phyloP scores from a whole-genome alignment of 1,139 yeast species.

The Hemisphaericaspora lyxosophila region DNA sequence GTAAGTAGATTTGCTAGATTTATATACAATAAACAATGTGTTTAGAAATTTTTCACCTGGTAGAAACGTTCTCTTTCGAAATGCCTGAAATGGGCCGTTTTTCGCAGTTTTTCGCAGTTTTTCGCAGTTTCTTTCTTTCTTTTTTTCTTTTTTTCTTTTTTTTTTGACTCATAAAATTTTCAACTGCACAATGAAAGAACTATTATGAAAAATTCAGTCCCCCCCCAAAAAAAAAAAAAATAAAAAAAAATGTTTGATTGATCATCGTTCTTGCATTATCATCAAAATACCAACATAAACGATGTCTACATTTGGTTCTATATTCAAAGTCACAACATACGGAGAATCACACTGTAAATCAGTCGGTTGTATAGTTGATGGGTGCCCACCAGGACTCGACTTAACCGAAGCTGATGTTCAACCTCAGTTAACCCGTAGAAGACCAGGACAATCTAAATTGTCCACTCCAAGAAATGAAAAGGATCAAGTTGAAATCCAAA shows the following conservation, averaged over 20 bases:
- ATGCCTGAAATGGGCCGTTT: not conserved
- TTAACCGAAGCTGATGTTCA: slow-evolving; percentile 86
- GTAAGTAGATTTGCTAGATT: not conserved
- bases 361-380: slow-evolving; percentile 98
- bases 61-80: too few species aligned
- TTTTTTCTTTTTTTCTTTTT: too few species aligned
- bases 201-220: not conserved
- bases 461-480: slow-evolving; percentile 96
- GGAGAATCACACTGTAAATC: slow-evolving; percentile 98
- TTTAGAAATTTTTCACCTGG: too few species aligned
- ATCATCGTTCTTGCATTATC: too few species aligned
- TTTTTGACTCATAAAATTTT: slow-evolving; percentile 3
- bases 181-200: not conserved
- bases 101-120: not conserved
- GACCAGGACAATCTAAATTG: slow-evolving; percentile 94
- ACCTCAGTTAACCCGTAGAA: slow-evolving; percentile 92
- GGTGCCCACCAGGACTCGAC: slow-evolving; percentile 93
- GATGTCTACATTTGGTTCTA: slow-evolving; percentile 48
- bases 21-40: not conserved
- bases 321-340: slow-evolving; percentile 79
- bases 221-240: not conserved
- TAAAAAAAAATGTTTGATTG: too few species aligned
- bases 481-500: slow-evolving; percentile 87
- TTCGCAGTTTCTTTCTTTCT: too few species aligned
- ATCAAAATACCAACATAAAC: not conserved